Evolutionary conservation across 768 basidiomycete genomes (phyloP).

Genomic region (Kockovaella imperatae): DNA sequence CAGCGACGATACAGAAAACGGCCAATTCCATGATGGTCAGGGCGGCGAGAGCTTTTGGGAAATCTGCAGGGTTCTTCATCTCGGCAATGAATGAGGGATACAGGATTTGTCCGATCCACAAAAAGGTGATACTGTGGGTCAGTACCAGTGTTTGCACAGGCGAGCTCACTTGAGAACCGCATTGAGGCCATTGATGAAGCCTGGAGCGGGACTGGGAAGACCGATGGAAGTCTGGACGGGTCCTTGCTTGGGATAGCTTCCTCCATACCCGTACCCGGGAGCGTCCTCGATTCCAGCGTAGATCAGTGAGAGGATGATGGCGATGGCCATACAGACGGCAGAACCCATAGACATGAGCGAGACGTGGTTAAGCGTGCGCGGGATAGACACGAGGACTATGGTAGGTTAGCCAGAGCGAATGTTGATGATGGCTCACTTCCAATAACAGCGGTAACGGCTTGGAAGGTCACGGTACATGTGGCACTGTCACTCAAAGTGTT

Average conservation of each 20-base stretch:
- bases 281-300: constrained; percentile 33
- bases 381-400: constrained; percentile 34
- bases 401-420: background rate
- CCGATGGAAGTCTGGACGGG: constrained; percentile 27
- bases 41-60: constrained; percentile 40
- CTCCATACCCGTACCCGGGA: constrained; percentile 37
- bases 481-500: constrained; percentile 34
- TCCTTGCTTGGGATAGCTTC: constrained; percentile 33
- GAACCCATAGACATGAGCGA: constrained; percentile 36
- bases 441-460: constrained; percentile 33
- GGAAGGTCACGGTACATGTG: constrained; percentile 34
- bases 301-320: constrained; percentile 35
- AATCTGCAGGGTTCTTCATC: constrained; percentile 44
- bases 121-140: constrained; percentile 30
- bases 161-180: constrained; percentile 34
- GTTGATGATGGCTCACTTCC: constrained; percentile 20
- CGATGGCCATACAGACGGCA: constrained; percentile 34
- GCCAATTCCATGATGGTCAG: constrained; percentile 27
- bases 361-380: constrained; percentile 37
- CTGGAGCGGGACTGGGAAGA: constrained; percentile 20
- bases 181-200: constrained; percentile 32
- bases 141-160: background rate
- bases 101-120: constrained; percentile 38
- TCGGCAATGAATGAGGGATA: constrained; percentile 45
- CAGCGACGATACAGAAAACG: constrained; percentile 31